Conservation (phyloP, 176 grass and related monocot species). For the Oryza glaberrima region DNA sequence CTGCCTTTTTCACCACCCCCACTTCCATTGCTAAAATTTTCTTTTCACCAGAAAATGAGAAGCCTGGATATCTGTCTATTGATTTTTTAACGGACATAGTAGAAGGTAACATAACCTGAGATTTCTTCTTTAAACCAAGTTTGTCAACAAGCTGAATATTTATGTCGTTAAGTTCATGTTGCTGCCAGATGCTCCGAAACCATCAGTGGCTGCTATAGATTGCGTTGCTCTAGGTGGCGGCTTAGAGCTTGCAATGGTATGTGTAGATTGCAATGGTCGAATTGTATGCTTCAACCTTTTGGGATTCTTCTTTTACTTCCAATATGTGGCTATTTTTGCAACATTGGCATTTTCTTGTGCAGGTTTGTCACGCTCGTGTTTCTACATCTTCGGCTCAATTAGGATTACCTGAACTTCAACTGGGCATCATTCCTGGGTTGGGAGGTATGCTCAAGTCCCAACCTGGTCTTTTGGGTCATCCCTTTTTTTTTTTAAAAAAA, state of each 20-base stretch:
- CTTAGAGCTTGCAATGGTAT: conserved; percentile 93
- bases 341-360: conserved; percentile 21
- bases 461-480: not conserved
- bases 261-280: not conserved
- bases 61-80: conserved; percentile 55
- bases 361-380: conserved; percentile 85
- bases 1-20: not conserved
- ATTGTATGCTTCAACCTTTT: conserved; percentile 15
- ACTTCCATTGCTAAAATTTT: not conserved
- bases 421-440: conserved; percentile 90
- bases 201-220: conserved; percentile 83
- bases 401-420: conserved; percentile 80
- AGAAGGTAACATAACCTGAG: conserved; percentile 56
- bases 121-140: not conserved
- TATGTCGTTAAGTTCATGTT: conserved; percentile 25
- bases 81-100: conserved; percentile 66
- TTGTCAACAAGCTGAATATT: not conserved
- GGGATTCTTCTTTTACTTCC: not conserved
- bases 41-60: conserved; percentile 53
- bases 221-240: conserved; percentile 87
- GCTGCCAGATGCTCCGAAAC: conserved; percentile 72
- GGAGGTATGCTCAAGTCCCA: conserved; percentile 65
- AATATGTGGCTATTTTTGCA: conserved; percentile 23
- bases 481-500: not conserved
- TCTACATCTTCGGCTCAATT: conserved; percentile 78